Percentiles rank a stretch among this genome's conserved stretches.
Conservation (phyloP, 192 early-diverging fungal species). For the Phlyctochytrium arcticum region DNA sequence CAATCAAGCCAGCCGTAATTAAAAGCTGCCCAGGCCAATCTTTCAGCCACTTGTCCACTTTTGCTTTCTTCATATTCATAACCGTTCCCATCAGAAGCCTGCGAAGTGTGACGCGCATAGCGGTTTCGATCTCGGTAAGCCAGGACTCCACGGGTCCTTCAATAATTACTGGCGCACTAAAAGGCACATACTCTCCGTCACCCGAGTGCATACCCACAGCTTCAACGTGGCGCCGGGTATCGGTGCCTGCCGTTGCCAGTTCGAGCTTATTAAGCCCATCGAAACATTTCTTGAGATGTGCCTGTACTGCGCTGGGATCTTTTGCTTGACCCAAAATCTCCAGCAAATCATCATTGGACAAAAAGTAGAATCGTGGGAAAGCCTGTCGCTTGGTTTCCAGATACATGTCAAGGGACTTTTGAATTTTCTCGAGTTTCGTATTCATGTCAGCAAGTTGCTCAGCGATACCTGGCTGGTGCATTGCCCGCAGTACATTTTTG, state of each 20-base stretch:
- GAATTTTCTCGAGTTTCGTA: slow-evolving; percentile 56
- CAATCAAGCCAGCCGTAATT: slow-evolving; percentile 52
- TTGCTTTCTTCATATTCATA: slow-evolving; percentile 49
- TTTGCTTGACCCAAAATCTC: slow-evolving; percentile 59
- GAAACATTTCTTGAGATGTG: slow-evolving; percentile 60
- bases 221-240: slow-evolving; percentile 50
- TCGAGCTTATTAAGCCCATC: slow-evolving; percentile 56
- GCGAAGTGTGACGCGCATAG: slow-evolving; percentile 49
- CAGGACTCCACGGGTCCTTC: slow-evolving; percentile 50
- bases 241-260: slow-evolving; percentile 42
- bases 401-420: slow-evolving; percentile 61
- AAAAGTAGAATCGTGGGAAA: slow-evolving; percentile 60
- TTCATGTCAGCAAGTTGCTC: slow-evolving; percentile 55
- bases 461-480: slow-evolving; percentile 37
- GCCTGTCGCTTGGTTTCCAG: slow-evolving; percentile 57
- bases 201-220: slow-evolving; percentile 58
- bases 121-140: slow-evolving; percentile 50
- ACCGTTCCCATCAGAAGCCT: slow-evolving; percentile 48
- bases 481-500: slow-evolving; percentile 47
- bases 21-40: slow-evolving; percentile 58
- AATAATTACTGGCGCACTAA: slow-evolving; percentile 43
- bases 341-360: slow-evolving; percentile 58
- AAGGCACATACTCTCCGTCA: slow-evolving; percentile 61
- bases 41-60: slow-evolving; percentile 62
- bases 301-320: slow-evolving; percentile 57